phyloP scores from a whole-genome alignment of 2,329 filamentous ascomycete species.

The Nigrospora oryzae region DNA sequence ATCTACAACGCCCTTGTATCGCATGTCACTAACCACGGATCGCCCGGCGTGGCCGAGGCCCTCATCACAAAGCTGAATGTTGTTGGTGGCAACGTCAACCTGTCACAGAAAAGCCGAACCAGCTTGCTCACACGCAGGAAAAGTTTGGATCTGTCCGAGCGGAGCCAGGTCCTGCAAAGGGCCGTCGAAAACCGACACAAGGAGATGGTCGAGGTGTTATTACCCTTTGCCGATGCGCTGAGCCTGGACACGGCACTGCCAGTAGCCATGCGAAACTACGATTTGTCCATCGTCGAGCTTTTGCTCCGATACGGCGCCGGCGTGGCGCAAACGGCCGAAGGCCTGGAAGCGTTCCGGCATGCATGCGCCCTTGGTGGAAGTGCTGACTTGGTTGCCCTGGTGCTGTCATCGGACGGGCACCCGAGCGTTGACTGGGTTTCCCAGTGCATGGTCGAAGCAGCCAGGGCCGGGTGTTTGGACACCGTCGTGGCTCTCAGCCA shows the following conservation, averaged over 20 bases:
- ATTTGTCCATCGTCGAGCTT: conserved; percentile 33
- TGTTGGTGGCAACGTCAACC: conserved; percentile 42
- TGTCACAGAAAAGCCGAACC: conserved; percentile 37
- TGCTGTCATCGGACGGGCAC: conserved; percentile 40
- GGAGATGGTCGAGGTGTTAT: conserved; percentile 45
- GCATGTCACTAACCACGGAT: conserved; percentile 39
- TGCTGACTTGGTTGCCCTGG: conserved; percentile 34
- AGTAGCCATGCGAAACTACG: conserved; percentile 35
- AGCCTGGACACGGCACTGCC: conserved; percentile 42
- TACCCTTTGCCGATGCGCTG: conserved; percentile 42
- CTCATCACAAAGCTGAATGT: conserved; percentile 40
- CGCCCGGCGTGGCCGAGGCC: conserved; percentile 47
- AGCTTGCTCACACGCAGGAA: conserved; percentile 38
- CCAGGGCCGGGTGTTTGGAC: conserved; percentile 37
- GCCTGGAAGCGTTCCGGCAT: conserved; percentile 44
- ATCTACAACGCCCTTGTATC: conserved; percentile 41
- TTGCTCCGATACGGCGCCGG: conserved; percentile 44
- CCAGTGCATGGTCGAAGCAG: conserved; percentile 42
- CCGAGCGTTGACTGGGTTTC: conserved; percentile 35
- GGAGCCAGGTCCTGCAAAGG: conserved; percentile 39
- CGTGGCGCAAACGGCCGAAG: conserved; percentile 35
- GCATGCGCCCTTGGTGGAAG: conserved; percentile 37
- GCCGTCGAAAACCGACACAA: conserved; percentile 40
- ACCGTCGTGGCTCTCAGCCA: conserved; percentile 43
- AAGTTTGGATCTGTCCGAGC: conserved; percentile 41